A percentile compares a stretch with the other conserved stretches of the same genome.
These are phyloP conservation scores for Immersiella caudata DNA, from an alignment of 495 filamentous ascomycete genomes.

Conservation along the genomic window DNA sequence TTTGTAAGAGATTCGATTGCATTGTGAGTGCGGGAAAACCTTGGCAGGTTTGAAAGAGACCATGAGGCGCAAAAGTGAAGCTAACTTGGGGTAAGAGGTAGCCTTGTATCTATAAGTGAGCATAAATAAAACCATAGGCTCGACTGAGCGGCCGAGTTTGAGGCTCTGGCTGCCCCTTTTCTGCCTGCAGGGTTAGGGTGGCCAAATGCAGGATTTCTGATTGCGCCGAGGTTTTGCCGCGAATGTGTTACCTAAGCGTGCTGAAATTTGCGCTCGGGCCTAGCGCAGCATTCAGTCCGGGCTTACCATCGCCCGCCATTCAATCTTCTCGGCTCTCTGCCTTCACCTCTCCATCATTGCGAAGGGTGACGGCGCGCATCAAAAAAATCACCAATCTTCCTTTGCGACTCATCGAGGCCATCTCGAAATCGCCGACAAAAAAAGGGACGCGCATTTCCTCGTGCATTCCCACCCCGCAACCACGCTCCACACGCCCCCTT, in stretches of 20 bases:
- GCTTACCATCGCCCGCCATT: constrained; percentile 49
- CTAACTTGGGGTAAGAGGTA: too few relatives aligned
- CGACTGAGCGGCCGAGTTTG: too few relatives aligned
- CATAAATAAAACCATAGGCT: too few relatives aligned
- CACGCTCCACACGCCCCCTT: constrained; percentile 29
- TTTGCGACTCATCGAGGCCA: constrained; percentile 55
- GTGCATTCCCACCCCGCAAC: constrained; percentile 35
- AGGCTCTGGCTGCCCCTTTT: neutral
- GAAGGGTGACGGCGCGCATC: constrained; percentile 54
- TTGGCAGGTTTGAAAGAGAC: neutral
- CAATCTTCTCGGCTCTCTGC: constrained; percentile 48
- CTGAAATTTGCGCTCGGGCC: constrained; percentile 30
- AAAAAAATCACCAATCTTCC: constrained; percentile 58
- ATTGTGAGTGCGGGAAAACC: too few relatives aligned
- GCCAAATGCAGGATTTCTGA: neutral
- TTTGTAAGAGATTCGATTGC: too few relatives aligned
- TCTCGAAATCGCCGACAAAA: constrained; percentile 48
- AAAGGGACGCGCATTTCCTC: constrained; percentile 47
- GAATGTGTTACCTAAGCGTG: constrained; percentile 32
- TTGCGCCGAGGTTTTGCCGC: constrained; percentile 3
- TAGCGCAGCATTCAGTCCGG: constrained; percentile 32
- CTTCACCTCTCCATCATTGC: constrained; percentile 58
- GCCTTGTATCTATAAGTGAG: too few relatives aligned
- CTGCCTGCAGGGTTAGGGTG: neutral
- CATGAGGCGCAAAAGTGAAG: neutral